A percentile compares a stretch with the other conserved stretches of the same genome.
Conservation (phyloP, 1,284 basidiomycete species). For the Naganishia albida region DNA sequence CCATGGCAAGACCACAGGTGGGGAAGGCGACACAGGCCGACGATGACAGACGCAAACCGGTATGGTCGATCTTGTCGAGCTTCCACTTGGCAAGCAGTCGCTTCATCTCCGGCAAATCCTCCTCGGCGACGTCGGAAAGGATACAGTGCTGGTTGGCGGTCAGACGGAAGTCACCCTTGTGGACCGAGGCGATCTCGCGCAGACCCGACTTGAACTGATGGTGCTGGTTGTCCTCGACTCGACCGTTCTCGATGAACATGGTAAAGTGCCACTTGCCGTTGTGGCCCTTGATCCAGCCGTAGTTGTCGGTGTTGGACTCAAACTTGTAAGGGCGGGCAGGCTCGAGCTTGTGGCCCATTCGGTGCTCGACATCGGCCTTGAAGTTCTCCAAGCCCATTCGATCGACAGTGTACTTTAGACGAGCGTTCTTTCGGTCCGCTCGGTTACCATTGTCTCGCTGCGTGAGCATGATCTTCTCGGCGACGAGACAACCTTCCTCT, state of each 20-base stretch:
- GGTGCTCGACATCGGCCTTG: conserved; percentile 86
- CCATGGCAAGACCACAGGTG: conserved; percentile 90
- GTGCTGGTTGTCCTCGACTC: conserved; percentile 83
- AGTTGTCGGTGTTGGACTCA: conserved; percentile 88
- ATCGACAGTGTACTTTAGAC: conserved; percentile 96
- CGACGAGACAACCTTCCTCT: conserved; percentile 82
- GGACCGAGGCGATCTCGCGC: conserved; percentile 85
- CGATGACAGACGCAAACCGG: conserved; percentile 77
- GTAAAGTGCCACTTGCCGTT: conserved; percentile 91
- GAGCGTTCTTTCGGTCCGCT: conserved; percentile 74
- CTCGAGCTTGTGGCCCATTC: conserved; percentile 75
- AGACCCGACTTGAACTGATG: conserved; percentile 91
- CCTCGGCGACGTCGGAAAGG: conserved; percentile 76
- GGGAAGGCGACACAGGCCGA: conserved; percentile 98
- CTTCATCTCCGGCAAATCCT: conserved; percentile 77
- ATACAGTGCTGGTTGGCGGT: conserved; percentile 95
- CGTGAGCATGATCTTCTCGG: conserved; percentile 89
- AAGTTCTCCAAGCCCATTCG: conserved; percentile 84
- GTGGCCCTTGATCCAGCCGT: conserved; percentile 85
- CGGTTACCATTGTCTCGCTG: conserved; percentile 97
- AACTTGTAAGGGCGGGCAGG: conserved; percentile 79
- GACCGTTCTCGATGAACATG: conserved; percentile 95
- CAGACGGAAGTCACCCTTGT: conserved; percentile 90
- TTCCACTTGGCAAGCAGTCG: conserved; percentile 79
- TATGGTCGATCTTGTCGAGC: conserved; percentile 82